Conservation (phyloP, 2,329 filamentous ascomycete species). For the Fusarium graminum region DNA sequence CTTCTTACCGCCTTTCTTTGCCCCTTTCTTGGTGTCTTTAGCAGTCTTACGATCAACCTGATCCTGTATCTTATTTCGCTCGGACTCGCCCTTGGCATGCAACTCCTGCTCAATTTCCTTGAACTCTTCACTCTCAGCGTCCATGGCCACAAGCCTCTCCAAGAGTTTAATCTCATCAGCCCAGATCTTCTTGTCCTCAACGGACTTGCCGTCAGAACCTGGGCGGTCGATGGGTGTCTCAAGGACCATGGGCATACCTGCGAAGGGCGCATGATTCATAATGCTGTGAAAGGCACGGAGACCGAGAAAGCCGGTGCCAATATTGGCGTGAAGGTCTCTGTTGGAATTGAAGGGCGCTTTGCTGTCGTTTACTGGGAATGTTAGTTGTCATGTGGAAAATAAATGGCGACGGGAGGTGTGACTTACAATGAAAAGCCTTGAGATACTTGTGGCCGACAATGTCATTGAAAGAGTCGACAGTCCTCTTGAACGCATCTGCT, state of each 20-base stretch:
- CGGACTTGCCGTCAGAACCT: constrained; percentile 72
- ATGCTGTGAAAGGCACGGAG: constrained; percentile 91
- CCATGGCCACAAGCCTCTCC: constrained; percentile 88
- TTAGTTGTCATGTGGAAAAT: background rate
- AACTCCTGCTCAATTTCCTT: constrained; percentile 72
- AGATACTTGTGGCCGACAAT: constrained; percentile 84
- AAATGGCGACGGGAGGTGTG: background rate
- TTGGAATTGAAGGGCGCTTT: constrained; percentile 88
- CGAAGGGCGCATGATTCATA: constrained; percentile 83
- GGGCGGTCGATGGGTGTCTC: constrained; percentile 92
- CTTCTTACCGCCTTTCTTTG: constrained; percentile 51
- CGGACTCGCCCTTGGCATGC: constrained; percentile 74
- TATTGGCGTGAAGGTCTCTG: constrained; percentile 94
- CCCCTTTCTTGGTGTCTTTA: constrained; percentile 63
- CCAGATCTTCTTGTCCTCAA: constrained; percentile 88
- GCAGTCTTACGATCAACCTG: constrained; percentile 82
- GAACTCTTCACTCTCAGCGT: constrained; percentile 81
- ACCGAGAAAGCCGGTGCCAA: constrained; percentile 93
- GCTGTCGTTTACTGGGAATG: constrained; percentile 82
- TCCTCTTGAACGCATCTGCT: constrained; percentile 77
- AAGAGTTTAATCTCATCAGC: constrained; percentile 94
- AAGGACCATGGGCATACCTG: constrained; percentile 87
- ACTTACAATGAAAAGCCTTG: constrained; percentile 78
- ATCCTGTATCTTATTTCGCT: constrained; percentile 80
- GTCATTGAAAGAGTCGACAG: constrained; percentile 80